These are phyloP conservation scores for Yueomyces sp. DNA, from an alignment of 805 yeast species.

Conservation along the genomic window DNA sequence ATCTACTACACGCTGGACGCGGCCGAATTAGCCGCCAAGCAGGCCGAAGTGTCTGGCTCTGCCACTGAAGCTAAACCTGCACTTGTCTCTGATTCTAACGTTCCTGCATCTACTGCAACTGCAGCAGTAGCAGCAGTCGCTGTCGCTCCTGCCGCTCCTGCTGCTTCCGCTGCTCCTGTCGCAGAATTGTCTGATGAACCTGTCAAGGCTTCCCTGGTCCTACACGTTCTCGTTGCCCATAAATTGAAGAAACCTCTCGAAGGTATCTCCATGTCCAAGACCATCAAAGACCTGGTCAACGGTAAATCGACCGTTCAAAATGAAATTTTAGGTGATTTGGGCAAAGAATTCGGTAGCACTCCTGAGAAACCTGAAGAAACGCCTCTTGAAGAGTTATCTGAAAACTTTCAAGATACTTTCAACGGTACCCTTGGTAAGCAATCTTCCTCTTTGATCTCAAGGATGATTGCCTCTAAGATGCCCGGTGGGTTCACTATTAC, in stretches of 20 bases:
- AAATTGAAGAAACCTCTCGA: conserved; percentile 86
- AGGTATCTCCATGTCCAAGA: conserved; percentile 75
- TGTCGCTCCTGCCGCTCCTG: conserved; percentile 36
- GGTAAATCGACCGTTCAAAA: conserved; percentile 98
- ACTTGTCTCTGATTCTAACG: conserved; percentile 26
- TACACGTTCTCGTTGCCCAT: conserved; percentile 88
- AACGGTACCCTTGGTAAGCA: conserved; percentile 87
- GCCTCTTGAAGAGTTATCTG: conserved; percentile 91
- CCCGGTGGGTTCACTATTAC: conserved; percentile 98
- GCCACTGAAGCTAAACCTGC: conserved; percentile 15
- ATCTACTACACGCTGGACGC: conserved; percentile 90
- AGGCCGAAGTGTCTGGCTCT: conserved; percentile 4
- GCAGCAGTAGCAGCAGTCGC: conserved; percentile 47
- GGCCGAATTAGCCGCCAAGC: conserved; percentile 26
- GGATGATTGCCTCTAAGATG: conserved; percentile 93
- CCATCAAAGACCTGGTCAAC: conserved; percentile 93
- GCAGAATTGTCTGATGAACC: conserved; percentile 83
- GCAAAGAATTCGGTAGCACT: conserved; percentile 94
- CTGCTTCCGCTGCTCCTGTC: conserved; percentile 69
- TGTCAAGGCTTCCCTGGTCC: conserved; percentile 64
- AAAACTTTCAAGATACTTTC: conserved; percentile 84
- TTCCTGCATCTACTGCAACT: conserved; percentile 43
- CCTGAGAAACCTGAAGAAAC: conserved; percentile 99
- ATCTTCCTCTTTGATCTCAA: conserved; percentile 74
- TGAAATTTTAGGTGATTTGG: conserved; percentile 96